A percentile compares a stretch with the other conserved stretches of the same genome.
phyloP scores from a whole-genome alignment of 2,329 filamentous ascomycete species.

The Xylariaceae sp. region DNA sequence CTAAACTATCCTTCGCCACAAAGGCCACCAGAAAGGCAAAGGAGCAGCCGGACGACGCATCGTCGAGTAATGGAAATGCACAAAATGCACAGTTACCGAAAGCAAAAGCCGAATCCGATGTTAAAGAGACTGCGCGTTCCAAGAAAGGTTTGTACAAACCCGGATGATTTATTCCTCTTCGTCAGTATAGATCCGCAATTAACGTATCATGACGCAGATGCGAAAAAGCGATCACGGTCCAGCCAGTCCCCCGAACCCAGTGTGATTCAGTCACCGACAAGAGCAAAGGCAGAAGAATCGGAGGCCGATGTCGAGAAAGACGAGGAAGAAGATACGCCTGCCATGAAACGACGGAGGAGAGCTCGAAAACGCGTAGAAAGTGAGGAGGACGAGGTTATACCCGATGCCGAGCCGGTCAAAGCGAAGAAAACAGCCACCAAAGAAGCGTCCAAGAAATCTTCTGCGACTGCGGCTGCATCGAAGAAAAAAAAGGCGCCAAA shows the following conservation, averaged over 20 bases:
- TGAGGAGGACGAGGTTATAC: constrained; percentile 39
- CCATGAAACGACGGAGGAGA: constrained; percentile 51
- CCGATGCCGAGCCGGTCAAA: constrained; percentile 27
- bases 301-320: constrained; percentile 34
- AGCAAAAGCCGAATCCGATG: constrained; percentile 24
- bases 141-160: constrained; percentile 33
- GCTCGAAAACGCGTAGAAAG: constrained; percentile 45
- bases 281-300: constrained; percentile 31
- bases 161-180: not conserved
- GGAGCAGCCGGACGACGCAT: constrained; percentile 27
- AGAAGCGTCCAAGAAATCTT: not conserved
- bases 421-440: constrained; percentile 25
- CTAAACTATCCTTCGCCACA: constrained; percentile 70
- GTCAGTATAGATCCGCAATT: constrained; percentile 1
- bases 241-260: constrained; percentile 22
- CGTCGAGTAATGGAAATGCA: constrained; percentile 9
- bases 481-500: constrained; percentile 23
- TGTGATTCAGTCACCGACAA: constrained; percentile 24
- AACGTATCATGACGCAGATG: constrained; percentile 29
- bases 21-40: constrained; percentile 40
- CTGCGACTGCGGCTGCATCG: constrained; percentile 12
- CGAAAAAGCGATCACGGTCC: constrained; percentile 42
- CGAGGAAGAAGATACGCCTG: constrained; percentile 50
- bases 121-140: constrained; percentile 37
- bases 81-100: constrained; percentile 18